Conservation (phyloP, 2,329 filamentous ascomycete genomes). For the Helminthosporium solani region DNA sequence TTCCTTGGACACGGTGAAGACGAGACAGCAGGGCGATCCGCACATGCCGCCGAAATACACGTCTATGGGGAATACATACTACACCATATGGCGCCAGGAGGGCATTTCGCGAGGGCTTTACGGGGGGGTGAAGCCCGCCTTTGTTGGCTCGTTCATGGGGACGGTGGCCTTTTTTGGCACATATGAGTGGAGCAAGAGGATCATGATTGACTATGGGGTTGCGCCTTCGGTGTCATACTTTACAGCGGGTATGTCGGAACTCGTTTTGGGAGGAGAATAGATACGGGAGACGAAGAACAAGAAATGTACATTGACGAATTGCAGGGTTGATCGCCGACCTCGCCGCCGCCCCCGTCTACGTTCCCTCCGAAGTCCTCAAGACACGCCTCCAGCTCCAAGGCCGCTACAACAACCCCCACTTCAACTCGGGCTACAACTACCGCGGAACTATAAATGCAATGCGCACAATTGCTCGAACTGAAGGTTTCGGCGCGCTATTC, state of each 20-base stretch:
- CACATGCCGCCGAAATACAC: slow-evolving; percentile 91
- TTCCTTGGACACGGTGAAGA: slow-evolving; percentile 97
- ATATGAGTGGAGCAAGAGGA: slow-evolving; percentile 92
- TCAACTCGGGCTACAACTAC: slow-evolving; percentile 95
- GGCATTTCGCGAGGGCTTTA: slow-evolving; percentile 84
- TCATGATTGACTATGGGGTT: slow-evolving; percentile 80
- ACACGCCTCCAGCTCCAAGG: slow-evolving; percentile 96
- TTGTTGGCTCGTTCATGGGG: slow-evolving; percentile 88
- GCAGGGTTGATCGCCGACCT: slow-evolving; percentile 89
- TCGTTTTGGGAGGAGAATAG: background rate
- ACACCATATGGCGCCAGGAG: slow-evolving; percentile 90
- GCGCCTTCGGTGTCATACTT: slow-evolving; percentile 84
- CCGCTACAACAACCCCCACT: slow-evolving; percentile 90
- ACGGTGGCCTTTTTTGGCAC: slow-evolving; percentile 95
- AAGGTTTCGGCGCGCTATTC: slow-evolving; percentile 85
- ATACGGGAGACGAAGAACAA: too few relatives aligned
- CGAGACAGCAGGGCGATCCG: slow-evolving; percentile 93
- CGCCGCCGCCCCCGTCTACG: slow-evolving; percentile 88
- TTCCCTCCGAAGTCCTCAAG: slow-evolving; percentile 96
- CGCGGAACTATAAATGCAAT: slow-evolving; percentile 79
- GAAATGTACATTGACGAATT: background rate
- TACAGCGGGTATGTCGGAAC: slow-evolving; percentile 61
- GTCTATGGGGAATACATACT: slow-evolving; percentile 85
- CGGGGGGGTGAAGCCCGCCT: slow-evolving; percentile 87
- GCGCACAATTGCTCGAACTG: slow-evolving; percentile 76